Evolutionary conservation across 768 basidiomycete genomes (phyloP), one percentile per base, ranked within the genome.

Genomic region (Zangia roseola): DNA sequence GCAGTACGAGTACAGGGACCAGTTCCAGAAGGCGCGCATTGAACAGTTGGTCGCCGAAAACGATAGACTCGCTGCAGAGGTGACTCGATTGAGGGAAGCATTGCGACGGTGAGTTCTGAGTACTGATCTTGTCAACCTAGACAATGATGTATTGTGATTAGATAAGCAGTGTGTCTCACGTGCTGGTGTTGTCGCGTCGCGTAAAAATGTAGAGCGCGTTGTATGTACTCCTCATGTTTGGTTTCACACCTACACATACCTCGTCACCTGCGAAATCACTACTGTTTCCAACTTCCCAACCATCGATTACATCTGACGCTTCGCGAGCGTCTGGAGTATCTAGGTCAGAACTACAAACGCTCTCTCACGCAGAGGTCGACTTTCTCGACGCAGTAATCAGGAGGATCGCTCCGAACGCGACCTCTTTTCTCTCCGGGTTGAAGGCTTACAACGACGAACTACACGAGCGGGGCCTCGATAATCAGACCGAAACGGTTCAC

Each of bases 371-470:
- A 38, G 87, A 93, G 59, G 74, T 91, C 53, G 75, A 81, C 39
- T 77, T 93, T 55, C 73, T 94, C 38, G 86, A 92, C 54, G 79
- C 81, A 20, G 86, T 94, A 12, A 81, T 94, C 23, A 62, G 71
- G 49, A 82, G 84, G 44, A 88, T 86, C 36, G 77, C 84, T 6
- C 71, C 80, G 8, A 70, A 75, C 9, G 85, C 88, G 14, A 86
- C 86, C 5, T 86, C 86, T 0, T 92, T 92, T 60, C 74, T 89
- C 33, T 78, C 81, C 5, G 79, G 91, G n/a, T 84, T 91, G 74
- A 90, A 88, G 61, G 86, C 90, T 0, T 93, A 94, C 68, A 88
- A 84, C 59, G 83, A 88, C 48, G 79, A 91, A 19, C 70, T 93
- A 20, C 77, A 79, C 49, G 85, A 88, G 56, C 78, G 83, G 2